Percentiles rank a stretch among this genome's conserved stretches.
phyloP scores from a whole-genome alignment of 495 filamentous ascomycete species.

The Neurospora discreta region DNA sequence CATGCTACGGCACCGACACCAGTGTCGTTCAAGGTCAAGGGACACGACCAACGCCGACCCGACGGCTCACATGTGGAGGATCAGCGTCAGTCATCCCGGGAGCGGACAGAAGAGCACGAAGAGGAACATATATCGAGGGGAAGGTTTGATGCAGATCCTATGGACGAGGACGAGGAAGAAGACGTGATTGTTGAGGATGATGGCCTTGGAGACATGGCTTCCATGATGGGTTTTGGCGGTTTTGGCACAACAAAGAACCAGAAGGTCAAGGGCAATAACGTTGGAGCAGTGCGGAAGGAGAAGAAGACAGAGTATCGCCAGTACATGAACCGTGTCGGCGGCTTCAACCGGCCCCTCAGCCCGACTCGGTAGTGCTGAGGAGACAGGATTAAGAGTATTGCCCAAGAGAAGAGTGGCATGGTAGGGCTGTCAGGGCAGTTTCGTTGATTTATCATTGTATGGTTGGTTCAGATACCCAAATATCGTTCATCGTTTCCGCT shows the following conservation, averaged over 20 bases:
- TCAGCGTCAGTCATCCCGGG: conserved; percentile 4
- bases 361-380: conserved; percentile 27
- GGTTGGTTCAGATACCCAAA: background rate
- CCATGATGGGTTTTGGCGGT: conserved; percentile 75
- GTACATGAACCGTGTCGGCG: conserved; percentile 97
- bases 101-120: conserved; percentile 12
- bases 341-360: conserved; percentile 85
- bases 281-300: conserved; percentile 77
- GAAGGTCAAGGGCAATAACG: conserved; percentile 83
- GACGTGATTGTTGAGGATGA: conserved; percentile 51
- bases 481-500: background rate
- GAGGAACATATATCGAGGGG: conserved; percentile 7
- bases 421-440: background rate
- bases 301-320: conserved; percentile 94
- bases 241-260: conserved; percentile 85
- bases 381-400: background rate
- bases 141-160: conserved; percentile 26
- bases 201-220: conserved; percentile 60
- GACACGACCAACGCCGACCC: conserved; percentile 24
- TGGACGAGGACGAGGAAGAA: conserved; percentile 37
- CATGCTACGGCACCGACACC: conserved; percentile 23
- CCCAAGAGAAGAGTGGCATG: background rate
- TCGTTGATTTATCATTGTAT: background rate
- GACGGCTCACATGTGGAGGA: conserved; percentile 25
- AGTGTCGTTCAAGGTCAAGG: conserved; percentile 28